Evolutionary conservation across 352 stramenopile genomes (phyloP), one percentile per base, ranked within the genome.

Genomic region (Pythium sukuiense): DNA sequence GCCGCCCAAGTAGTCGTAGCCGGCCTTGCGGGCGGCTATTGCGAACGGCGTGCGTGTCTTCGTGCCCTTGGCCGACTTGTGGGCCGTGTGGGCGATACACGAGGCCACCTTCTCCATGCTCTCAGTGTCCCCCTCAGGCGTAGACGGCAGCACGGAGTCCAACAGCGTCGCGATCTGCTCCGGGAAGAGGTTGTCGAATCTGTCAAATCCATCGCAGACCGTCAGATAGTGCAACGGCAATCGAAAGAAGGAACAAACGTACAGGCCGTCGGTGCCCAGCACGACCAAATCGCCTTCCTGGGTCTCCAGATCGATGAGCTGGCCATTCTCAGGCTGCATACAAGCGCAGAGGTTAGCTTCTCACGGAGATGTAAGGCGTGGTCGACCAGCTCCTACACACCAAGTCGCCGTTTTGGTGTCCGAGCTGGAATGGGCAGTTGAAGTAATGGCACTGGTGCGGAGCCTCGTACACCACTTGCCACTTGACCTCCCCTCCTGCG

Each of bases 361-460:
- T 55, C 20, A 41, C 13, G 7, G 63, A 65, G 3, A 56, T n/a
- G n/a, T n/a, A n/a, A n/a, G n/a, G n/a, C n/a, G n/a, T n/a, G n/a
- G n/a, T n/a, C n/a, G n/a, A n/a, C n/a, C n/a, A n/a, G n/a, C n/a
- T n/a, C n/a, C 57, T 16, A 65, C 81, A 20, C 48, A 93, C 87
- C 74, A 87, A 74, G 74, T 99, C 96, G 27, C 92, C 92, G 49
- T 91, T 97, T 43, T 92, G 77, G 61, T 79, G 81, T 9, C 90
- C 96, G 13, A 99, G 74, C 65, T 99, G 96, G 62, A 94, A 98
- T 0, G 96, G 96, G 68, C 96, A 99, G 73, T 99, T 98, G 74
- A 98, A 99, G 75, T 98, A 98, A 65, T 99, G 96, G 30, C 85
- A 90, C 67, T 98, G 96, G 69, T 97, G 92, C 39, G 87, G 84